Base-by-base conservation (phyloP, 179 eudicot genomes). In the Carnegiea gigantea region DNA sequence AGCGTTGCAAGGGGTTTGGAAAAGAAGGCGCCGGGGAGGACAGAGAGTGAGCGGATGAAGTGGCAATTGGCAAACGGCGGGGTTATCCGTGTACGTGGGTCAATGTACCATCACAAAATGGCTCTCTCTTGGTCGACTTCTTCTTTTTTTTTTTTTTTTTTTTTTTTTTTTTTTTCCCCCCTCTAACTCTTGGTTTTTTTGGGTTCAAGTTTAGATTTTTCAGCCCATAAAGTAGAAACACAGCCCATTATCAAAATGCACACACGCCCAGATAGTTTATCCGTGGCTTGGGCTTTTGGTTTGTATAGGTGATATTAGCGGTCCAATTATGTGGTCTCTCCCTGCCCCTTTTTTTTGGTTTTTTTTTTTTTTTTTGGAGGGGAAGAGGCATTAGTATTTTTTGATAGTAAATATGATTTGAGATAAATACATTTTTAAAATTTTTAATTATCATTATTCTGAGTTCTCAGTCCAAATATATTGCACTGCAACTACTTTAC, bases 31-130 rank as follows among this genome's bases (percentile, higher is more conserved):
- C 44, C 9, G 9, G 44, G 44, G 8, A 40, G 44, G 44, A 40
- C 9, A 40, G 44, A 40, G 44, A 40, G 6, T 5, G 44, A 40
- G 60, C 6, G 9, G 49, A 18, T 20, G 75, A 72, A 6, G 75
- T 72, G 75, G 75, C 75, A 72, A 21, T 20, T 13, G 75, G 51
- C 76, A 43, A 73, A 18, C 54, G 76, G 54, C 20, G 46, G 24
- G 43, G 18, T 43, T 73, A 73, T 73, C 76, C 54, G 76, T 53
- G 13, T 73, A 73, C 76, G 76, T 73, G 76, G 76, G 51, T 44
- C n/a, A 14, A 6, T 54, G n/a, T 73, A 21, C 54, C 30, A n/a
- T 43, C 76, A 43, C 54, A 43, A 44, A 72, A 72, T 30, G 26
- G 26, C 76, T 73, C 76, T 44, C 57, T 44, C 30, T 23, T 44